phyloP scores from a whole-genome alignment of 1,284 basidiomycete species.

The Ceratorhiza oryzae-sativae region DNA sequence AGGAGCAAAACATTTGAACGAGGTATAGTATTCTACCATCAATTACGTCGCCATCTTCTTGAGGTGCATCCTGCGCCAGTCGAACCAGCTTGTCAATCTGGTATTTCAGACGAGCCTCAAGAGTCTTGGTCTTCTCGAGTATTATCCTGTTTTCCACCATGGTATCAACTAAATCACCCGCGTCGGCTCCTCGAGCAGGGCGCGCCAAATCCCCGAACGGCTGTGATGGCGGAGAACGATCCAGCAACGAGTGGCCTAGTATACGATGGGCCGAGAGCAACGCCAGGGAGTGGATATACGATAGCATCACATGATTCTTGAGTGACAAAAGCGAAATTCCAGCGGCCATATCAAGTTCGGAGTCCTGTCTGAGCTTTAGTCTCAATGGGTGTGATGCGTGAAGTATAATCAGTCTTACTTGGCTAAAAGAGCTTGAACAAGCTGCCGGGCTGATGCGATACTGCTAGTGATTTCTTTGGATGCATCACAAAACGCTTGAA shows the following conservation, averaged over 20 bases:
- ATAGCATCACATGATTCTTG: slow-evolving; percentile 86
- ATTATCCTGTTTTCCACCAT: slow-evolving; percentile 76
- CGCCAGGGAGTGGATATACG: slow-evolving; percentile 87
- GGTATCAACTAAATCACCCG: slow-evolving; percentile 73
- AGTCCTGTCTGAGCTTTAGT: slow-evolving; percentile 40
- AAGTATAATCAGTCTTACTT: slow-evolving; percentile 56
- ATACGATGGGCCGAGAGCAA: slow-evolving; percentile 76
- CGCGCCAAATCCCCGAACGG: slow-evolving; percentile 65
- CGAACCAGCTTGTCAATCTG: slow-evolving; percentile 94
- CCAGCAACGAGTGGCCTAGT: slow-evolving; percentile 65
- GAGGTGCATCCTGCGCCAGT: slow-evolving; percentile 67
- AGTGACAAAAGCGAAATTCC: slow-evolving; percentile 92
- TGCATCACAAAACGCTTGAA: slow-evolving; percentile 51
- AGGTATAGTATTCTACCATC: slow-evolving; percentile 74
- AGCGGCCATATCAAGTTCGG: slow-evolving; percentile 68
- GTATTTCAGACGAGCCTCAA: slow-evolving; percentile 90
- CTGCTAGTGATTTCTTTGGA: slow-evolving; percentile 70
- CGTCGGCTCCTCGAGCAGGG: slow-evolving; percentile 58
- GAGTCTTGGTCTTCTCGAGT: slow-evolving; percentile 78
- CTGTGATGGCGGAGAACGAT: slow-evolving; percentile 58
- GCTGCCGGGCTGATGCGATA: slow-evolving; percentile 65
- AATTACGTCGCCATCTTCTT: slow-evolving; percentile 59
- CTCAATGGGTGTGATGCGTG: slow-evolving; percentile 24
- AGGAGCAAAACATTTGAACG: background rate
- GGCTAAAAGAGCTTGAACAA: slow-evolving; percentile 61